Conservation (phyloP, 1,284 basidiomycete species). For the Coniferiporia weirii region DNA sequence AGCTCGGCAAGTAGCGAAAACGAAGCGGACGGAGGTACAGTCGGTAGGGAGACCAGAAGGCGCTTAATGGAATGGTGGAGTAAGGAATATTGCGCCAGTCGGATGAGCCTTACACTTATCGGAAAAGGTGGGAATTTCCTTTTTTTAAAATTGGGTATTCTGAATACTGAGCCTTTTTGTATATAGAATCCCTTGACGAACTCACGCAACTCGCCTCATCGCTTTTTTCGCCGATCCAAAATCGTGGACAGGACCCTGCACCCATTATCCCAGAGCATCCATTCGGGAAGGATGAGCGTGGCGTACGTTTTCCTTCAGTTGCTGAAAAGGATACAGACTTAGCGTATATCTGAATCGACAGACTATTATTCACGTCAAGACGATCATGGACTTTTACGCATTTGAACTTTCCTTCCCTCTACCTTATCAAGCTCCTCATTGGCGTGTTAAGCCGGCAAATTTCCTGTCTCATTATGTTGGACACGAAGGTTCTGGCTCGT, state of each 20-base stretch:
- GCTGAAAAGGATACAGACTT: not conserved
- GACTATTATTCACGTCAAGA: conserved; percentile 84
- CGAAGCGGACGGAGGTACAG: conserved; percentile 66
- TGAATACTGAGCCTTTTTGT: conserved; percentile 5
- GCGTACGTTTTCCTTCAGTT: conserved; percentile 46
- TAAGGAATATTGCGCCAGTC: conserved; percentile 87
- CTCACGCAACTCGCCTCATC: conserved; percentile 66
- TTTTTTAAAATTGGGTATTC: not conserved
- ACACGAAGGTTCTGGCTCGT: conserved; percentile 93
- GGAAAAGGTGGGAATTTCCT: conserved; percentile 64
- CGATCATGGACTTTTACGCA: conserved; percentile 86
- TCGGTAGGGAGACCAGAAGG: conserved; percentile 86
- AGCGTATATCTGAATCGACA: conserved; percentile 29
- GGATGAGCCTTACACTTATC: conserved; percentile 90
- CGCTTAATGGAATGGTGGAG: conserved; percentile 95
- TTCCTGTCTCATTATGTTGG: conserved; percentile 88
- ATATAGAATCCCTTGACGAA: conserved; percentile 75
- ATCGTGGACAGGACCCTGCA: conserved; percentile 60
- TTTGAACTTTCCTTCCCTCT: conserved; percentile 88
- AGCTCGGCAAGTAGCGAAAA: conserved; percentile 46
- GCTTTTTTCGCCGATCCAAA: conserved; percentile 75
- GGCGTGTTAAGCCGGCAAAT: conserved; percentile 77
- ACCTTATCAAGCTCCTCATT: conserved; percentile 77
- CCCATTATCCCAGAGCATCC: conserved; percentile 76
- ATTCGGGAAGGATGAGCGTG: conserved; percentile 66